Evolutionary conservation across 768 basidiomycete genomes (phyloP), one percentile per base, ranked within the genome.

Genomic region (Boletus patriciae): DNA sequence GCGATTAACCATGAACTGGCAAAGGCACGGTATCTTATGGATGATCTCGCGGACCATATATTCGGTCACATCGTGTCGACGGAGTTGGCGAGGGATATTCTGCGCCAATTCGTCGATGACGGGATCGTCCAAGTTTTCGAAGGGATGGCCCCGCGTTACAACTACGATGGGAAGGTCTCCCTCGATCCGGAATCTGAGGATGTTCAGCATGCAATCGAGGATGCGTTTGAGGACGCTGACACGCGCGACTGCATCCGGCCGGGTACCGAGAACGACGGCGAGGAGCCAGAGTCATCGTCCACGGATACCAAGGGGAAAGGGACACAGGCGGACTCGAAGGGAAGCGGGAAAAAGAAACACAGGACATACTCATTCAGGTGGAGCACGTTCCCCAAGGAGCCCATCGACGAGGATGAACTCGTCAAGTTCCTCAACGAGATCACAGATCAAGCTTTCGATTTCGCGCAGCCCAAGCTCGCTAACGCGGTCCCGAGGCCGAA

Each of bases 361-460:
- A 50, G 42, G 48, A 33, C 1, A 8, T 47, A 52, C 46, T 33
- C 34, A 2, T 55, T 57, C 36, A 29, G 16, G 46, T 59, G 50
- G 60, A 9, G 11, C 46, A 19, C 11, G 1, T 55, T 58, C 15
- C 54, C 57, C 5, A 1, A 10, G 23, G 54, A 40, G 15, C 25
- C 50, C 3, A 4, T 55, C 50, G 5, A 4, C 3, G 42, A 38
- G 36, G 46, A 52, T 12, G 38, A 52, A 23, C 29, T 59, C 4
- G 60, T 55, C 8, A 43, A 36, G 0, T 58, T 61, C 41, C 40
- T 54, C 5, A 60, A 60, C n/a, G 37, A 49, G 0, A 41, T 60
- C 29, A 45, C 47, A 37, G 59, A 60, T 19, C 46, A 23, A 36
- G 55, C 51, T 12, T 41, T 49, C 33, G 18, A 36, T 7, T 41